Conservation (phyloP, 2,329 filamentous ascomycete genomes). For the Fusarium floridanum region DNA sequence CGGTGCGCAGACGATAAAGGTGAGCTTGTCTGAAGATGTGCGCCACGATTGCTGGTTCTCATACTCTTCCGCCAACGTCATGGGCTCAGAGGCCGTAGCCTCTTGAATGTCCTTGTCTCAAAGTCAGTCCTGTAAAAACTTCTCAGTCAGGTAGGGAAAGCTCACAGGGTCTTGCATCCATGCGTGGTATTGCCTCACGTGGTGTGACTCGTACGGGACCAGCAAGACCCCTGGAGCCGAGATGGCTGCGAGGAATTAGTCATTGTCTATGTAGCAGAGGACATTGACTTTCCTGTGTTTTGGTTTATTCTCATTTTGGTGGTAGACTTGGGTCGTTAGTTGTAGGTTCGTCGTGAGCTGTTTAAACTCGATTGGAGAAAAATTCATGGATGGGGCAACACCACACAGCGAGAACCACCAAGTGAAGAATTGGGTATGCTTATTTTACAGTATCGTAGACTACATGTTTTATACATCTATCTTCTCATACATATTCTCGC, state of each 20-base stretch:
- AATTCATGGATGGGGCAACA: slow-evolving; percentile 13
- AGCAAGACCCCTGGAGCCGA: slow-evolving; percentile 76
- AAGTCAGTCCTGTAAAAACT: neutral
- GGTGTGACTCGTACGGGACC: slow-evolving; percentile 85
- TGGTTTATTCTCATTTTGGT: slow-evolving; percentile 63
- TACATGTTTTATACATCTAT: slow-evolving; percentile 31
- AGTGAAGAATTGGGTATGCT: neutral
- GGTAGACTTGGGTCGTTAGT: slow-evolving; percentile 16
- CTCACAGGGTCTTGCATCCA: slow-evolving; percentile 89
- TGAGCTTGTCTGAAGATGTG: slow-evolving; percentile 84
- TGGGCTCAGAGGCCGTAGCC: slow-evolving; percentile 88
- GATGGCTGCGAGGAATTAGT: slow-evolving; percentile 66
- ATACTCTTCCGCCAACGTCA: slow-evolving; percentile 86
- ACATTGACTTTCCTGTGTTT: slow-evolving; percentile 54
- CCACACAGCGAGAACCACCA: neutral
- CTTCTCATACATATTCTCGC: neutral
- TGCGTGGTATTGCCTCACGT: slow-evolving; percentile 85
- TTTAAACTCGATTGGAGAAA: slow-evolving; percentile 25
- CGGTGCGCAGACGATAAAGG: slow-evolving; percentile 84
- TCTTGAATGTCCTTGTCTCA: slow-evolving; percentile 75
- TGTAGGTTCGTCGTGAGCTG: slow-evolving; percentile 17
- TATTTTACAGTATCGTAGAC: slow-evolving; percentile 24
- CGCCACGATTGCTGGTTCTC: slow-evolving; percentile 93
- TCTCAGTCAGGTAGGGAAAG: slow-evolving; percentile 24
- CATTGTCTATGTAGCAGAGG: fast-evolving